Percentiles rank a stretch among this genome's conserved stretches.
phyloP scores from a whole-genome alignment of 805 yeast genomes.

The Pichia nakasei region DNA sequence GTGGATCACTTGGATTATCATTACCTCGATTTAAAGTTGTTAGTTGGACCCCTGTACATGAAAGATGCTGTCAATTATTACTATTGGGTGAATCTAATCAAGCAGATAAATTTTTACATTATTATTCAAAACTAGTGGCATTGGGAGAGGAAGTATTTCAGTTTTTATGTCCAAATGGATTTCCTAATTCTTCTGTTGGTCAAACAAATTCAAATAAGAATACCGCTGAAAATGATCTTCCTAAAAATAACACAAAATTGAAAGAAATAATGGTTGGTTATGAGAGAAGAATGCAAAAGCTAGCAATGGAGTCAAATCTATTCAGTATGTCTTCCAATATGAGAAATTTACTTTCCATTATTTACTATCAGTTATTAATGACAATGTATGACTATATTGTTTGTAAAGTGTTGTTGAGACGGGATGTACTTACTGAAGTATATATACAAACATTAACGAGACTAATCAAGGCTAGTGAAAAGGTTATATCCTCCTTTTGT shows the following conservation, averaged over 20 bases:
- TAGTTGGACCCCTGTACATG: slow-evolving; percentile 38
- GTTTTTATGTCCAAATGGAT: slow-evolving; percentile 28
- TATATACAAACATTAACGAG: slow-evolving; percentile 32
- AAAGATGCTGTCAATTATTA: slow-evolving; percentile 27
- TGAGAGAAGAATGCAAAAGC: slow-evolving; percentile 32
- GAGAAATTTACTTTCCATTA: slow-evolving; percentile 32
- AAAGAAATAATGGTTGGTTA: slow-evolving; percentile 29
- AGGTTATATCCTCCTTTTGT: slow-evolving; percentile 37
- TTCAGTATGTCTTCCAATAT: slow-evolving; percentile 28
- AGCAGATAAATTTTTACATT: slow-evolving; percentile 36
- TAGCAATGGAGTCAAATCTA: slow-evolving; percentile 34
- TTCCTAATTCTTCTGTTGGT: slow-evolving; percentile 5
- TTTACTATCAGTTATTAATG: slow-evolving; percentile 43
- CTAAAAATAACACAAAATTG: slow-evolving; percentile 7
- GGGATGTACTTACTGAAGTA: slow-evolving; percentile 25
- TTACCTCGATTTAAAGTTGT: slow-evolving; percentile 44
- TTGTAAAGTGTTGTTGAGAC: slow-evolving; percentile 29
- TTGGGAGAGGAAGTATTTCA: slow-evolving; percentile 43
- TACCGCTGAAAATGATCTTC: slow-evolving; percentile 1
- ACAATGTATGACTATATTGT: slow-evolving; percentile 44
- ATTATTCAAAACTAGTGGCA: slow-evolving; percentile 35
- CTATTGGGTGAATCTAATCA: slow-evolving; percentile 30
- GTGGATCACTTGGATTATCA: slow-evolving; percentile 43
- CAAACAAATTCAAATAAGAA: not conserved
- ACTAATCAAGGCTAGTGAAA: slow-evolving; percentile 37